Base-by-base conservation (phyloP, 768 basidiomycete genomes). In the Clathrus columnatus region DNA sequence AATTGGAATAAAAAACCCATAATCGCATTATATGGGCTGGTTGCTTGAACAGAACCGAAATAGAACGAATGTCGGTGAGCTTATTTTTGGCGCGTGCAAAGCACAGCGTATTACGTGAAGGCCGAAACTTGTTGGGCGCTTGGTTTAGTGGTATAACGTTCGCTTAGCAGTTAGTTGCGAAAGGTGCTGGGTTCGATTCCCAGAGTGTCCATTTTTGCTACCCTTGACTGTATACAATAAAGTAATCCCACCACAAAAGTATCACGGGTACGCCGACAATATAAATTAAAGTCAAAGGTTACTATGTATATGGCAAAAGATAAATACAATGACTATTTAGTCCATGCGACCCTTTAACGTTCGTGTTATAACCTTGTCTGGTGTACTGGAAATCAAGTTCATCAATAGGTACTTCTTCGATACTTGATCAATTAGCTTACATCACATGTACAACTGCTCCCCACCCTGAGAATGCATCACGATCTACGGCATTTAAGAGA, bases 401-500 rank as follows among this genome's bases (percentile, higher is more conserved):
- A 43, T 36, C 41, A 5, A 30, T 17, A n/a, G n/a, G n/a, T n/a
- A n/a, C n/a, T n/a, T n/a, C n/a, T n/a, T n/a, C n/a, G n/a, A n/a
- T n/a, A n/a, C n/a, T n/a, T n/a, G n/a, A n/a, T n/a, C n/a, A n/a
- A n/a, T n/a, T n/a, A 32, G 73, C 91, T 78, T 69, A 95, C 93
- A 99, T 88, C 55, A 99, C 75, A 75, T 97, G 89, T 36, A 99
- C 96, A 53, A 96, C 71, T 32, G 85, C 91, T 43, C 96, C 96
- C 93, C 92, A 97, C 57, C 96, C 96, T 53, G 93, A 96, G 68
- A 82, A 91, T 20, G 95, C 93, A 70, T 98, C 96, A 47, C 96
- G 80, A 67, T 99, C 96, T 29, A 97, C 85, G 5, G 92, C 89
- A 64, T 94, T 98, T 69, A 98, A 69, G 58, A 99, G 70, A 6